Conservation (phyloP, 1,284 basidiomycete species). For the Meira nashicola region DNA sequence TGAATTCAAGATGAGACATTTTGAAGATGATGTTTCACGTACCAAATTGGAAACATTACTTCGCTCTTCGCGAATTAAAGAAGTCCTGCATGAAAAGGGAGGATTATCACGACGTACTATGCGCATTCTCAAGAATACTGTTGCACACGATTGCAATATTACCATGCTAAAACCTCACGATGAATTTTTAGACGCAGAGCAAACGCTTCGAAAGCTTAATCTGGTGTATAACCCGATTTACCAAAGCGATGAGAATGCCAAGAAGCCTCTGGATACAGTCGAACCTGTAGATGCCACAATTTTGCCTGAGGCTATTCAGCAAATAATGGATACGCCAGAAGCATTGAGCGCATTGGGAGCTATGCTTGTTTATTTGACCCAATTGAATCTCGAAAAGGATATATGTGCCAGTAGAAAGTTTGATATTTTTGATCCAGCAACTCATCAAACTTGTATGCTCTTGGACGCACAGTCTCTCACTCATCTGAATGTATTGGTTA, state of each 20-base stretch:
- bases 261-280: slow-evolving; percentile 17
- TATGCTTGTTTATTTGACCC: slow-evolving; percentile 45
- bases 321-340: slow-evolving; percentile 29
- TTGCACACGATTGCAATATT: slow-evolving; percentile 38
- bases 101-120: slow-evolving; percentile 35
- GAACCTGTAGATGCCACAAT: slow-evolving; percentile 25
- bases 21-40: slow-evolving; percentile 85
- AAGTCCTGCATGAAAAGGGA: slow-evolving; percentile 86
- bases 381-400: slow-evolving; percentile 49
- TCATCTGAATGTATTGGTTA: slow-evolving; percentile 49
- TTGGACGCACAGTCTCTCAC: slow-evolving; percentile 50
- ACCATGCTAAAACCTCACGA: slow-evolving; percentile 45
- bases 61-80: slow-evolving; percentile 86
- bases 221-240: slow-evolving; percentile 24
- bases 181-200: slow-evolving; percentile 42
- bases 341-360: slow-evolving; percentile 47
- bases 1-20: slow-evolving; percentile 84
- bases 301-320: slow-evolving; percentile 35
- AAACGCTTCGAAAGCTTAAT: slow-evolving; percentile 33
- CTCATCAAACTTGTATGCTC: slow-evolving; percentile 29
- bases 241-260: neutral
- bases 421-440: slow-evolving; percentile 41
- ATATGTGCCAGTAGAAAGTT: slow-evolving; percentile 50
- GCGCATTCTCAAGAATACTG: slow-evolving; percentile 38
- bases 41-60: slow-evolving; percentile 91